These are phyloP conservation scores for Acephala macrosclerotiorum DNA, from an alignment of 2,329 filamentous ascomycete species.

Conservation along the genomic window DNA sequence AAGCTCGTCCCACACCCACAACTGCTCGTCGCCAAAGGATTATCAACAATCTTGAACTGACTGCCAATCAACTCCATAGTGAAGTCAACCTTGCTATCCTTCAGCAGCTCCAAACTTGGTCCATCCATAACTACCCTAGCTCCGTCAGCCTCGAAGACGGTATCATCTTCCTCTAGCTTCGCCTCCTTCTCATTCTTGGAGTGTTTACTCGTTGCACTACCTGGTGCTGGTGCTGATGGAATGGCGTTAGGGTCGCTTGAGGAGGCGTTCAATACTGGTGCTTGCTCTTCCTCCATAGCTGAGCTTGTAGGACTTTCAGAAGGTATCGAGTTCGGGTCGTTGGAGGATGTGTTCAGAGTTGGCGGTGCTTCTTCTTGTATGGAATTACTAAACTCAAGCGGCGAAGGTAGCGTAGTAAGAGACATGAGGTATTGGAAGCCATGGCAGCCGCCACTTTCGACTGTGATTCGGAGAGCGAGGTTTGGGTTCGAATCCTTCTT, in stretches of 20 bases:
- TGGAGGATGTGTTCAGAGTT: conserved; percentile 31
- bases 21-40: conserved; percentile 88
- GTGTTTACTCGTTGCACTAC: not conserved
- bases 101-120: conserved; percentile 84
- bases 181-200: conserved; percentile 44
- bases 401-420: conserved; percentile 67
- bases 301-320: not conserved
- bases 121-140: conserved; percentile 92
- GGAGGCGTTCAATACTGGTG: conserved; percentile 30
- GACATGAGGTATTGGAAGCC: conserved; percentile 98
- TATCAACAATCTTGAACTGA: conserved; percentile 97
- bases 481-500: conserved; percentile 74
- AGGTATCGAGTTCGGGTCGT: conserved; percentile 30
- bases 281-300: conserved; percentile 18
- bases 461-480: conserved; percentile 87
- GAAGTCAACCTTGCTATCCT: conserved; percentile 95
- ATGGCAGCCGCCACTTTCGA: conserved; percentile 94
- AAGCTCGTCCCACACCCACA: conserved; percentile 98
- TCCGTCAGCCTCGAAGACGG: conserved; percentile 76
- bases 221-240: conserved; percentile 8
- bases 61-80: conserved; percentile 94
- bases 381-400: conserved; percentile 1
- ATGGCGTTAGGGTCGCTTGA: conserved; percentile 32
- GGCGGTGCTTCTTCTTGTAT: conserved; percentile 26
- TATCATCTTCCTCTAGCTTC: conserved; percentile 77